Conservation (phyloP, 495 filamentous ascomycete species). For the Penicillium ochrochloron region DNA sequence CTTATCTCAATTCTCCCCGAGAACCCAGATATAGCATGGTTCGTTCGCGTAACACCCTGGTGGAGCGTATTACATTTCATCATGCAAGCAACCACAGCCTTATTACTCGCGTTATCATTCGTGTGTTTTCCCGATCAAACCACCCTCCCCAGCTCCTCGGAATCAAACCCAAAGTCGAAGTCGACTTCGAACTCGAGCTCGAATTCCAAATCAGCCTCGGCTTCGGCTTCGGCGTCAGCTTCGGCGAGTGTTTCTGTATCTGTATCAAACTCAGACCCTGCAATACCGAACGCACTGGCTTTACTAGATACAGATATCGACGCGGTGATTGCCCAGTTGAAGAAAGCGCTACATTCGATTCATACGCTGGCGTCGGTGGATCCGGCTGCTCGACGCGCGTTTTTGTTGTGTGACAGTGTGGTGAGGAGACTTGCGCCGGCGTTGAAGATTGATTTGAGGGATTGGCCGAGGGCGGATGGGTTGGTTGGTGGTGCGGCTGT, state of each 20-base stretch:
- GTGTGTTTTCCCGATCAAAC: background rate
- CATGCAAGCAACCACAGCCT: constrained; percentile 62
- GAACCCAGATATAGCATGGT: constrained; percentile 36
- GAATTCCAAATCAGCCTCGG: background rate
- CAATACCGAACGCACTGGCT: background rate
- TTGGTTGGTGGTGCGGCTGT: background rate
- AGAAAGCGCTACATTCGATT: constrained; percentile 57
- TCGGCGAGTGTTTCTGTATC: background rate
- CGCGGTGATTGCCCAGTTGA: constrained; percentile 45
- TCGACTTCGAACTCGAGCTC: background rate
- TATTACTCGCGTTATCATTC: constrained; percentile 58
- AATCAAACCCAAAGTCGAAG: background rate
- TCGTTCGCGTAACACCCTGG: constrained; percentile 60
- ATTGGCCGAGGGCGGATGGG: constrained; percentile 29
- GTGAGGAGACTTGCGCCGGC: constrained; percentile 34
- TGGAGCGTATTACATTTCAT: constrained; percentile 66
- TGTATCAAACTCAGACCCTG: background rate
- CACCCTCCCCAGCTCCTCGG: background rate
- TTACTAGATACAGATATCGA: constrained; percentile 19
- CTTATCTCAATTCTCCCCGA: constrained; percentile 57
- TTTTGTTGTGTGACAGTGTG: constrained; percentile 43
- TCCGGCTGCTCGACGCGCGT: constrained; percentile 53
- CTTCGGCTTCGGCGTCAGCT: background rate
- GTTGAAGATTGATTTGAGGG: constrained; percentile 36
- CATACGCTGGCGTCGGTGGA: constrained; percentile 48